A percentile compares a stretch with the other conserved stretches of the same genome.
Conservation (phyloP, 2,329 filamentous ascomycete species). For the Waltergamsia citrina region DNA sequence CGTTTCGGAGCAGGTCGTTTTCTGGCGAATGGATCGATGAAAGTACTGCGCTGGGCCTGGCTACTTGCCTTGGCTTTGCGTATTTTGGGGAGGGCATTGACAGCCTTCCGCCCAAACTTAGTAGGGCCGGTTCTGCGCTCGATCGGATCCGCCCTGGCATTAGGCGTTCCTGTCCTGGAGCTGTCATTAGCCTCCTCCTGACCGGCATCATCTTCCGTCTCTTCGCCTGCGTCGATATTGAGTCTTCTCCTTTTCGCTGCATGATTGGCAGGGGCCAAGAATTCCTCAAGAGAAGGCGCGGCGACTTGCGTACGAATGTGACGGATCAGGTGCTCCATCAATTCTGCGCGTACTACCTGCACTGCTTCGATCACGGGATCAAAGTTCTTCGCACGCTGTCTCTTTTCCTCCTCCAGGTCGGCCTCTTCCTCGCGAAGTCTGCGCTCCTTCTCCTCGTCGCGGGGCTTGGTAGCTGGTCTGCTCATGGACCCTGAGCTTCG, state of each 20-base stretch:
- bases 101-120: slow-evolving; percentile 42
- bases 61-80: slow-evolving; percentile 55
- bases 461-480: slow-evolving; percentile 21
- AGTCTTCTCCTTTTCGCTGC: slow-evolving; percentile 68
- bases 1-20: slow-evolving; percentile 40
- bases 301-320: slow-evolving; percentile 86
- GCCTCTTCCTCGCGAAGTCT: slow-evolving; percentile 63
- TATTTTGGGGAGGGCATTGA: slow-evolving; percentile 66
- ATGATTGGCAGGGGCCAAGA: slow-evolving; percentile 75
- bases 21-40: slow-evolving; percentile 58
- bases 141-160: slow-evolving; percentile 50
- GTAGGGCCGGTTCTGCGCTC: slow-evolving; percentile 47
- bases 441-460: slow-evolving; percentile 57
- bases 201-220: slow-evolving; percentile 37
- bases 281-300: slow-evolving; percentile 69
- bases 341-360: slow-evolving; percentile 67
- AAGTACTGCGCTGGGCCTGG: slow-evolving; percentile 46
- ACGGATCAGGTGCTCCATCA: slow-evolving; percentile 77
- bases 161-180: slow-evolving; percentile 55
- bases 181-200: slow-evolving; percentile 54
- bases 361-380: slow-evolving; percentile 85
- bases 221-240: slow-evolving; percentile 63
- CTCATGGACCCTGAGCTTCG: slow-evolving; percentile 21
- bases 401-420: slow-evolving; percentile 85
- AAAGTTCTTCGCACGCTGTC: slow-evolving; percentile 74